Conservation (phyloP, 768 basidiomycete genomes). For the Chalciporus pseudorubinellus region DNA sequence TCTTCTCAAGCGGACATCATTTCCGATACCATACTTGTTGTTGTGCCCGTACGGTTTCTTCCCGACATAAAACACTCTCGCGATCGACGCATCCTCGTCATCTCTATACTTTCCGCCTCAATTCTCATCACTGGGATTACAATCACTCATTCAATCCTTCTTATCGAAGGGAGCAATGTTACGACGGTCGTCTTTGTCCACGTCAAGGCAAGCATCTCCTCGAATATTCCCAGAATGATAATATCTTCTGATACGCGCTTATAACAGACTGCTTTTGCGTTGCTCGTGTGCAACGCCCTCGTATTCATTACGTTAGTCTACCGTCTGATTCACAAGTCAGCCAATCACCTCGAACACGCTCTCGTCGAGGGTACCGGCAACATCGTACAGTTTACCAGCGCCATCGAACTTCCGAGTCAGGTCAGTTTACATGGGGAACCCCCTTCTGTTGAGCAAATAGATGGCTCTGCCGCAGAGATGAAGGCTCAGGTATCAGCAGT, state of each 20-base stretch:
- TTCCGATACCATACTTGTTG: conserved; percentile 22
- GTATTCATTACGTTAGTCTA: conserved; percentile 17
- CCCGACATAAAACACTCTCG: conserved; percentile 14
- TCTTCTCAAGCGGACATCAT: conserved; percentile 19
- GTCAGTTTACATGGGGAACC: background rate
- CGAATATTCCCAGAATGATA: background rate
- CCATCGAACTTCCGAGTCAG: conserved; percentile 18
- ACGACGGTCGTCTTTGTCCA: conserved; percentile 19
- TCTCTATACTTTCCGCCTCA: conserved; percentile 21
- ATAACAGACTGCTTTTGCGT: conserved; percentile 17
- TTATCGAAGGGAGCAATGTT: conserved; percentile 8
- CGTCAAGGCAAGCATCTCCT: conserved; percentile 16
- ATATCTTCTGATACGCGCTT: no score
- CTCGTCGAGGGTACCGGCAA: background rate
- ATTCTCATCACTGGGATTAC: conserved; percentile 21
- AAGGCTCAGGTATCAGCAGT: no score
- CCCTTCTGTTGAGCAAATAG: no score
- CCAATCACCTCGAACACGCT: background rate
- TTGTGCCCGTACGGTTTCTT: conserved; percentile 12
- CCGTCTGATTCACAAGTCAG: conserved; percentile 6
- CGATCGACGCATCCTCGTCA: conserved; percentile 19
- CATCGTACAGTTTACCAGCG: conserved; percentile 13
- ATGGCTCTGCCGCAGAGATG: no score
- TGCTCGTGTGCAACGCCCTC: conserved; percentile 23
- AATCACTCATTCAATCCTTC: conserved; percentile 23